These are phyloP conservation scores for Babjeviella inositovora DNA, from an alignment of 805 yeast species.

Conservation along the genomic window DNA sequence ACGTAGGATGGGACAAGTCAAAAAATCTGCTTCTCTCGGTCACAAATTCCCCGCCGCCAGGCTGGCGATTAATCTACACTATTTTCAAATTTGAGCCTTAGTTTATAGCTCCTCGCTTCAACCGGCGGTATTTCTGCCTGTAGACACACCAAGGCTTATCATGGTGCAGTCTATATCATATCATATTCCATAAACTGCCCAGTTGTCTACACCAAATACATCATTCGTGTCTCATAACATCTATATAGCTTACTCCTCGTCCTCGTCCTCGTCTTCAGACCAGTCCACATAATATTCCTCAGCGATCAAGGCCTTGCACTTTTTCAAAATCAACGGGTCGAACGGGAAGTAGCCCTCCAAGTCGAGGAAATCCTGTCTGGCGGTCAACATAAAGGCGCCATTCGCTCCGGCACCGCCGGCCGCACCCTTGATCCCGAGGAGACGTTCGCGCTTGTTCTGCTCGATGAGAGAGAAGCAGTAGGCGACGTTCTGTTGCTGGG, in stretches of 20 bases:
- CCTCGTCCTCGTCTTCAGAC: slow-evolving; percentile 59
- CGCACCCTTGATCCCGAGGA: slow-evolving; percentile 22
- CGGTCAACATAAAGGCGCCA: slow-evolving; percentile 20
- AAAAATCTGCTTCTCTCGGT: no score
- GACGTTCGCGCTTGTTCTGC: slow-evolving; percentile 63
- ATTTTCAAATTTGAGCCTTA: no score
- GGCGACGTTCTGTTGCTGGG: slow-evolving; percentile 79
- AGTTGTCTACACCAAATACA: no score
- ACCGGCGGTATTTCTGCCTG: no score
- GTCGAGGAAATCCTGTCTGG: slow-evolving; percentile 72
- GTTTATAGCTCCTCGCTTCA: no score
- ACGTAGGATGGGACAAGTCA: no score
- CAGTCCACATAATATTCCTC: slow-evolving; percentile 59
- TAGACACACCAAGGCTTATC: no score
- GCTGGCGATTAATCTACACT: no score
- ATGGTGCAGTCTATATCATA: no score
- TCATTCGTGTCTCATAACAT: no score
- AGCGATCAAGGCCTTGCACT: slow-evolving; percentile 35
- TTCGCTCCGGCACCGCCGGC: slow-evolving; percentile 2
- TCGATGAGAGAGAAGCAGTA: slow-evolving; percentile 91
- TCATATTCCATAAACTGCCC: no score
- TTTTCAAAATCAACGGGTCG: slow-evolving; percentile 72
- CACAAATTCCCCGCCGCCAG: no score
- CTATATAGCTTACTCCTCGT: slow-evolving; percentile 7
- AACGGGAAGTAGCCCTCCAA: slow-evolving; percentile 94